phyloP scores from a whole-genome alignment of 2,329 filamentous ascomycete genomes.

The Aureobasidium sp. region DNA sequence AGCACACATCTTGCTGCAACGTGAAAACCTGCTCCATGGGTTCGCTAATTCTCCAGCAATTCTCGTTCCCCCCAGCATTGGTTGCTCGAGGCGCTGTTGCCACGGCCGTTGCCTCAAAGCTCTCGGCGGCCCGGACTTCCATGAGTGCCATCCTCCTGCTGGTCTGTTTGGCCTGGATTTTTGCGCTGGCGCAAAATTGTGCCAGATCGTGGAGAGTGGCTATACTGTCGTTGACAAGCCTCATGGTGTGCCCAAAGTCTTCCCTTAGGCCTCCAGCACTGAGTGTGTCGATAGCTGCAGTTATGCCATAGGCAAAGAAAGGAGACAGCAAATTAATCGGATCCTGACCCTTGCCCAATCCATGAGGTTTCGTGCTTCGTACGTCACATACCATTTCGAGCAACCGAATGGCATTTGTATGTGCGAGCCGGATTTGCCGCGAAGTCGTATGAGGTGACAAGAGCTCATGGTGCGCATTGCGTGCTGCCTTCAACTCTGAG shows the following conservation, averaged over 20 bases:
- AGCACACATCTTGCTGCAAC: constrained; percentile 27
- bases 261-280: constrained; percentile 45
- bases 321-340: constrained; percentile 30
- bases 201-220: neutral
- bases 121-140: neutral
- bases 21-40: constrained; percentile 25
- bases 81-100: neutral
- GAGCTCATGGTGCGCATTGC: constrained; percentile 44
- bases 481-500: constrained; percentile 56
- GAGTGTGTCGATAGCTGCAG: constrained; percentile 59
- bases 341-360: constrained; percentile 9
- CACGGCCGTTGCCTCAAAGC: neutral
- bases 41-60: constrained; percentile 25
- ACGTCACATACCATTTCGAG: constrained; percentile 41
- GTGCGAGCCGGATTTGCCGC: constrained; percentile 42
- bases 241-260: constrained; percentile 2
- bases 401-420: constrained; percentile 46
- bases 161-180: neutral
- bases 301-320: constrained; percentile 53
- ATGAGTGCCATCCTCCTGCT: constrained; percentile 12
- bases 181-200: constrained; percentile 11
- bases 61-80: neutral
- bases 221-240: neutral
- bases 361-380: constrained; percentile 19
- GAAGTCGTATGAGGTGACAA: constrained; percentile 35